Evolutionary conservation across 768 basidiomycete species (phyloP).

Genomic region (Mycena sanguinolenta): DNA sequence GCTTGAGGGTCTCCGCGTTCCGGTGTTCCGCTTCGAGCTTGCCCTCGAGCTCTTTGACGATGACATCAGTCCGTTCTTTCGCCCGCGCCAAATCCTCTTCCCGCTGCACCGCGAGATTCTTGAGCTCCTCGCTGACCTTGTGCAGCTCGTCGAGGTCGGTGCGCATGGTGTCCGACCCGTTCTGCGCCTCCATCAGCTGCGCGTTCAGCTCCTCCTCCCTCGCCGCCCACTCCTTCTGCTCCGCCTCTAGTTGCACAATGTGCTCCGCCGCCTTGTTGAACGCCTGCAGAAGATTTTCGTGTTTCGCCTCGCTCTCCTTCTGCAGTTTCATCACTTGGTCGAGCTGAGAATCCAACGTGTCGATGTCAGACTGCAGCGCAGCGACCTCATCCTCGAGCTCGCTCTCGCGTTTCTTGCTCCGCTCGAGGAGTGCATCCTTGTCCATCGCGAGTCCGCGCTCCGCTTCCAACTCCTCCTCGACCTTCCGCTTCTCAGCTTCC

Average conservation of each 20-base stretch:
- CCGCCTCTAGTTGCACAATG: constrained; percentile 83
- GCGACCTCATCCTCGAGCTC: constrained; percentile 89
- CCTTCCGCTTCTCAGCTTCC: constrained; percentile 85
- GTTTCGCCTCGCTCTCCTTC: constrained; percentile 85
- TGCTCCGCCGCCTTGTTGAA: constrained; percentile 92
- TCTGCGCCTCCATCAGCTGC: constrained; percentile 69
- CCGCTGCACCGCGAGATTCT: constrained; percentile 75
- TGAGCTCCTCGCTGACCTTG: constrained; percentile 77
- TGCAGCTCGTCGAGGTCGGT: constrained; percentile 72
- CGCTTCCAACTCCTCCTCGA: constrained; percentile 85
- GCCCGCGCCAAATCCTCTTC: constrained; percentile 83
- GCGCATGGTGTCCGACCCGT: constrained; percentile 70
- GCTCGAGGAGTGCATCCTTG: constrained; percentile 85
- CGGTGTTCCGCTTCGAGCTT: constrained; percentile 76
- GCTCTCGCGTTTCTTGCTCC: constrained; percentile 87
- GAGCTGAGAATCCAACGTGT: constrained; percentile 87
- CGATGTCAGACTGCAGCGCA: constrained; percentile 85
- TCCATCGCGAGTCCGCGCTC: constrained; percentile 86
- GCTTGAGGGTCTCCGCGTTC: constrained; percentile 71
- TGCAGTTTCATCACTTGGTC: constrained; percentile 83
- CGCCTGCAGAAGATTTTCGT: constrained; percentile 75
- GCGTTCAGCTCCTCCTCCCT: constrained; percentile 75
- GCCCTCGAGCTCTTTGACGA: constrained; percentile 75
- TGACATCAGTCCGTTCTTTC: constrained; percentile 80
- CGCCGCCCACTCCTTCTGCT: constrained; percentile 75